These are phyloP conservation scores for Saccharomyces uvarum DNA, from an alignment of 1,139 yeast species.

Conservation along the genomic window DNA sequence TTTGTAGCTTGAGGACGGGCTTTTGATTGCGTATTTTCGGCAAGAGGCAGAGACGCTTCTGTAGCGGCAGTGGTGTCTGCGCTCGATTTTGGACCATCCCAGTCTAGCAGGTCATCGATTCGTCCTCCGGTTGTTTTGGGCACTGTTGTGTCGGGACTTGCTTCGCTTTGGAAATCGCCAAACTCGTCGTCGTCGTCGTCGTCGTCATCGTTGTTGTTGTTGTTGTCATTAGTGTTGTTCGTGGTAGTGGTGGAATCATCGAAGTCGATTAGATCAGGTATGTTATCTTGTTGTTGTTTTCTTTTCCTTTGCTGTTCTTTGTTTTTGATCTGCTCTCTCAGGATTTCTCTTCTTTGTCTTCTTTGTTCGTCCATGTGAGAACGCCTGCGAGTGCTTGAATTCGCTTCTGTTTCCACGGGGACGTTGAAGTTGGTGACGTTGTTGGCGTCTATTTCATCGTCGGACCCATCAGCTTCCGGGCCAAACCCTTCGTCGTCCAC, in stretches of 20 bases:
- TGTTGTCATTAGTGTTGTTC: not conserved
- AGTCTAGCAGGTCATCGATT: not conserved
- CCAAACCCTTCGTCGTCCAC: conserved; percentile 11
- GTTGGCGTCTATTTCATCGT: conserved; percentile 13
- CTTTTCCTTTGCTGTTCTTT: conserved; percentile 29
- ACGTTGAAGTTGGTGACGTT: conserved; percentile 4
- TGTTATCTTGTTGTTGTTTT: conserved; percentile 13
- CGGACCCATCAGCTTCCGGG: conserved; percentile 18
- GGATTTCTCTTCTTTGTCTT: conserved; percentile 31
- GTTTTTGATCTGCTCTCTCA: conserved; percentile 29
- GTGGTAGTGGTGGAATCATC: conserved; percentile 9
- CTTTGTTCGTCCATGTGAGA: conserved; percentile 30
- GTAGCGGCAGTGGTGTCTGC: not conserved
- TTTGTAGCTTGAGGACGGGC: conserved; percentile 1
- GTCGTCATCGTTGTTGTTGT: conserved; percentile 5
- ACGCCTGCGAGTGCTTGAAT: conserved; percentile 16
- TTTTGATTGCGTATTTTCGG: not conserved
- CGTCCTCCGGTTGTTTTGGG: not conserved
- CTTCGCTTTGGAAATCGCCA: conserved; percentile 33
- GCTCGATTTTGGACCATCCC: not conserved
- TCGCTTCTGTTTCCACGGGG: conserved; percentile 4
- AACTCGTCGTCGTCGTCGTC: conserved; percentile 32
- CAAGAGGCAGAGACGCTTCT: not conserved
- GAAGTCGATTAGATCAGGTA: conserved; percentile 22
- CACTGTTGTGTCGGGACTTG: conserved; percentile 3